Base-by-base conservation (phyloP, 2,329 filamentous ascomycete species). In the Arachnomyces sp. region DNA sequence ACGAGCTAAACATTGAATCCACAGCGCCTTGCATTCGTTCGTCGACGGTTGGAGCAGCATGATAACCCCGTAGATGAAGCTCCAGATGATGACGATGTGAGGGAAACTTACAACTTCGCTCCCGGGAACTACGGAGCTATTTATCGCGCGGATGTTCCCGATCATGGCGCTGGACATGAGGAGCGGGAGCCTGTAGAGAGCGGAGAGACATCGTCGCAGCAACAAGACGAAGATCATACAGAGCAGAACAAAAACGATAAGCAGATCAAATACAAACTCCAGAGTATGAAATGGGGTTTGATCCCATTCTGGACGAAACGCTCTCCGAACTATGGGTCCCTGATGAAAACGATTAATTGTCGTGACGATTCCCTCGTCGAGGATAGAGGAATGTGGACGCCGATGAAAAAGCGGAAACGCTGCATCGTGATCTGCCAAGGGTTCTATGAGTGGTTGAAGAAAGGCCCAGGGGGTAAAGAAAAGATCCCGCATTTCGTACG, bases 391-490 rank as follows among this genome's bases (percentile, higher is more conserved):
- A 85, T 96, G 80, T 96, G 92, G 92, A 83, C 77, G 31, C 79
- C 77, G 1, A 93, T 96, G 84, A 95, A 95, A 66, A 79, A 81
- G 45, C 78, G 75, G 51, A 95, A 95, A 65, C 75, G 92, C 21
- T 96, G 92, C 59, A 72, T 96, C 15, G 79, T 96, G 7, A 59
- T 95, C 4, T 88, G 86, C 7, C 84, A 95, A 62, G 92, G 92
- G 1, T 98, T 96, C 63, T 98, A 87, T 55, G 92, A 98, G 63
- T 96, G 92, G 92, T 68, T 93, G 44, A 90, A 90, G 62, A 86
- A 82, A 53, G 82, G 77, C 53, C 39, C 72, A 54, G 73, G 74
- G 1, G 74, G 78, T 5, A 89, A 84, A 51, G 83, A 92, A 39
- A 93, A 86, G 64, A 67, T 90, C 2, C 90, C 92, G 8, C 80